Evolutionary conservation across 345 rosid genomes (phyloP).

Genomic region (Boechera stricta): DNA sequence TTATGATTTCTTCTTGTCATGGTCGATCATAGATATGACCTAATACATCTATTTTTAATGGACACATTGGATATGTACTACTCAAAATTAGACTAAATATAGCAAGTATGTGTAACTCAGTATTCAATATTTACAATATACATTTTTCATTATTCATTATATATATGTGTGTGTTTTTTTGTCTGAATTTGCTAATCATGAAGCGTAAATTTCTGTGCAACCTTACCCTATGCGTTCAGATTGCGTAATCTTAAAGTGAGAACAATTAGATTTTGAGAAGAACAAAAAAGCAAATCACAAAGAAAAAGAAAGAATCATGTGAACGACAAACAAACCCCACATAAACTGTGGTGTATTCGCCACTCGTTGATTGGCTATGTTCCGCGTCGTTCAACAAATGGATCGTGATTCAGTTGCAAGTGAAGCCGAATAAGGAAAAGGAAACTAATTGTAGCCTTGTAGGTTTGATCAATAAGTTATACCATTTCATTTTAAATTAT

Average conservation of each 20-base stretch:
- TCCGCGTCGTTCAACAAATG: constrained; percentile 15
- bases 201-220: constrained; percentile 33
- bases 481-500: background rate
- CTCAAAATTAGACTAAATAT: background rate
- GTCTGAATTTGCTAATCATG: constrained; percentile 16
- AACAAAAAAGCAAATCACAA: background rate
- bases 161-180: background rate
- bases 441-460: background rate
- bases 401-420: constrained; percentile 6
- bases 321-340: constrained; percentile 43
- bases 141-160: background rate
- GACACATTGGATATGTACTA: background rate
- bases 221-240: constrained; percentile 33
- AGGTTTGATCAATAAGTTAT: background rate
- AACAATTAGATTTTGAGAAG: constrained; percentile 7
- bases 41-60: background rate
- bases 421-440: background rate
- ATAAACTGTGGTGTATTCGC: constrained; percentile 25
- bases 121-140: background rate
- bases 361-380: constrained; percentile 28
- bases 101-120: background rate
- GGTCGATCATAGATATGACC: background rate
- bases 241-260: constrained; percentile 39
- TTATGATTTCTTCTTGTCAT: background rate
- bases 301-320: constrained; percentile 21